phyloP scores from a whole-genome alignment of 148 eudicot species.

The Camellia lanceoleosa region DNA sequence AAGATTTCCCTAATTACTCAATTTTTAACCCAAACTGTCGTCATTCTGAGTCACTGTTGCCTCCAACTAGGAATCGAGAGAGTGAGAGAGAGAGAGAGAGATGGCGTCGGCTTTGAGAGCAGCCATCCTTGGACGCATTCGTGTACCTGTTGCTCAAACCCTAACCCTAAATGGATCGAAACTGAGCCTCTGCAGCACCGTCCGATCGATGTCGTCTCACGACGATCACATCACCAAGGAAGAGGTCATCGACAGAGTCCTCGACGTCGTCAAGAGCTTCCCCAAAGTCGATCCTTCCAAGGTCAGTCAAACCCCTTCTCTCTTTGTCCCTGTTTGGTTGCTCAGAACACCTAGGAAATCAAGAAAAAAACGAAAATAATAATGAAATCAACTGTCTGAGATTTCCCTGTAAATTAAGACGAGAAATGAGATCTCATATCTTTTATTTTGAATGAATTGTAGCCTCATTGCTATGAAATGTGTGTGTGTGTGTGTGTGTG shows the following conservation, averaged over 20 bases:
- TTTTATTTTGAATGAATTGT: too few species aligned
- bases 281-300: slow-evolving; percentile 94
- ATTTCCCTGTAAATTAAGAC: background rate
- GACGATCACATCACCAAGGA: slow-evolving; percentile 76
- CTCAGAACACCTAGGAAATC: background rate
- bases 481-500: background rate
- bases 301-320: slow-evolving; percentile 32
- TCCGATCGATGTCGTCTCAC: slow-evolving; percentile 81
- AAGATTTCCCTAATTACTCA: too few species aligned
- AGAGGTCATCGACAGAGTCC: slow-evolving; percentile 67
- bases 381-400: background rate
- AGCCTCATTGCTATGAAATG: background rate
- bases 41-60: background rate
- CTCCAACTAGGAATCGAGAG: background rate
- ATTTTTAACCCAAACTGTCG: background rate
- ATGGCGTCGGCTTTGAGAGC: slow-evolving; percentile 70
- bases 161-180: slow-evolving; percentile 34
- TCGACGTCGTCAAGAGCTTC: slow-evolving; percentile 72
- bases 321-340: background rate
- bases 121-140: slow-evolving; percentile 53
- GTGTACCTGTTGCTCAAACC: slow-evolving; percentile 43
- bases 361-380: background rate
- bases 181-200: slow-evolving; percentile 19
- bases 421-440: background rate
- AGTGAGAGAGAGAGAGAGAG: slow-evolving; percentile 31